phyloP scores from a whole-genome alignment of 2,329 filamentous ascomycete species.

The Plectosphaerella sp. region DNA sequence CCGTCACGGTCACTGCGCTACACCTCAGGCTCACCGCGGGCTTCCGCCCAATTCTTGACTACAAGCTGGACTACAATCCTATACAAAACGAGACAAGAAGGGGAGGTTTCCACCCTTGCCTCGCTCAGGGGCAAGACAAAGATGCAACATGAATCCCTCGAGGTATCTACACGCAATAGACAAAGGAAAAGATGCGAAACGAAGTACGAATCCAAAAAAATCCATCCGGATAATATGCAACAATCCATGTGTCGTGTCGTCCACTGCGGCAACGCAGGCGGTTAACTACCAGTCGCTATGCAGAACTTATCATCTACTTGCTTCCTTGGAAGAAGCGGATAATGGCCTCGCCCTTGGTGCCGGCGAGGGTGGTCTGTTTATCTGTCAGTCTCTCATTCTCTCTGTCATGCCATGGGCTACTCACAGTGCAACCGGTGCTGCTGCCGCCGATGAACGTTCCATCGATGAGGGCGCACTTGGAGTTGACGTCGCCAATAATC shows the following conservation, averaged over 20 bases:
- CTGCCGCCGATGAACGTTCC: slow-evolving; percentile 56
- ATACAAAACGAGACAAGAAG: neutral
- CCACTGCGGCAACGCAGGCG: slow-evolving; percentile 13
- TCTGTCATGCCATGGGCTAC: slow-evolving; percentile 25
- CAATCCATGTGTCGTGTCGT: neutral
- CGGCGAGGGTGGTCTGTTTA: slow-evolving; percentile 35
- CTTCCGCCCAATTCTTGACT: no score
- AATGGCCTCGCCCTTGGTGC: slow-evolving; percentile 31
- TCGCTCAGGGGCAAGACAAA: neutral
- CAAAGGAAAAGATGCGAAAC: slow-evolving; percentile 15
- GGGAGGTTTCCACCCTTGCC: neutral
- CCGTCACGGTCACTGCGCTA: no score
- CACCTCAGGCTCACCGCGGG: no score
- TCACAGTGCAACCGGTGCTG: slow-evolving; percentile 73
- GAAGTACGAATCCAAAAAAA: slow-evolving; percentile 5
- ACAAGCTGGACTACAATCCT: neutral
- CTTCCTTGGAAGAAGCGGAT: slow-evolving; percentile 35
- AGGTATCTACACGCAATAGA: neutral
- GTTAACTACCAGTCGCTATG: slow-evolving; percentile 10
- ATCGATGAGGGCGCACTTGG: slow-evolving; percentile 60
- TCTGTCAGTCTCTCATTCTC: neutral
- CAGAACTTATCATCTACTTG: slow-evolving; percentile 13
- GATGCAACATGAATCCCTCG: neutral
- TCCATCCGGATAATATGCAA: no score
- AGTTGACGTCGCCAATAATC: slow-evolving; percentile 60